Evolutionary conservation across 331 rosid species (phyloP), one percentile per base, ranked within the genome.

Genomic region (Quercus tomentella): DNA sequence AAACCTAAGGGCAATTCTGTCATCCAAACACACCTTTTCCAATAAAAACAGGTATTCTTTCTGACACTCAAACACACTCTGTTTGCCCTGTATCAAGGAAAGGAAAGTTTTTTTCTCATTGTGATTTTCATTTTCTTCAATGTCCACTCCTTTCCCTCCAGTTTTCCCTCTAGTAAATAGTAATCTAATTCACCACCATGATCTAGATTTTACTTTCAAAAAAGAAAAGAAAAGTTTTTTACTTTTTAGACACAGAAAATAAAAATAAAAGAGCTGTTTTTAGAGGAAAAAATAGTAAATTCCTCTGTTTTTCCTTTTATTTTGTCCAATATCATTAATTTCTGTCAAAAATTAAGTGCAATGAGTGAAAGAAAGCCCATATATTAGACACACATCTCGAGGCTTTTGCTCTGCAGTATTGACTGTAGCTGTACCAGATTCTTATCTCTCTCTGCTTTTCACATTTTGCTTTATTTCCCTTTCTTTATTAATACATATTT

Each of bases 1-100:
- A 87, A 72, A 75, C 37, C 2, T 2, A 69, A 77, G 92, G 88
- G 87, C 16, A 89, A 75, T 77, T 76, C 41, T 62, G 93, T 82
- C 89, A 71, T 79, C 76, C 52, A 25, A 4, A 33, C 61, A 43
- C 67, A 41, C 82, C 28, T 56, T 75, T 82, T 25, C 87, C 81
- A 58, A 76, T 65, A 72, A 75, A 65, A 18, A 72, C 67, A 67
- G 72, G 49, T 25, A 6, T 49, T 70, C 5, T 70, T 31, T 62
- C 84, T 77, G 81, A 79, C 79, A 35, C 62, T 33, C n/a, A 31
- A 16, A 18, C 79, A 12, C 71, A 71, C 28, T 12, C 63, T 37
- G 35, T 28, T 35, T n/a, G 5, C 70, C 15, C 43, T 68, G 75
- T 25, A 35, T 56, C 15, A 18, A 31, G 61, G 14, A 63, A 74